Base-by-base conservation (phyloP, 495 filamentous ascomycete species). In the Echria macrotheca region DNA sequence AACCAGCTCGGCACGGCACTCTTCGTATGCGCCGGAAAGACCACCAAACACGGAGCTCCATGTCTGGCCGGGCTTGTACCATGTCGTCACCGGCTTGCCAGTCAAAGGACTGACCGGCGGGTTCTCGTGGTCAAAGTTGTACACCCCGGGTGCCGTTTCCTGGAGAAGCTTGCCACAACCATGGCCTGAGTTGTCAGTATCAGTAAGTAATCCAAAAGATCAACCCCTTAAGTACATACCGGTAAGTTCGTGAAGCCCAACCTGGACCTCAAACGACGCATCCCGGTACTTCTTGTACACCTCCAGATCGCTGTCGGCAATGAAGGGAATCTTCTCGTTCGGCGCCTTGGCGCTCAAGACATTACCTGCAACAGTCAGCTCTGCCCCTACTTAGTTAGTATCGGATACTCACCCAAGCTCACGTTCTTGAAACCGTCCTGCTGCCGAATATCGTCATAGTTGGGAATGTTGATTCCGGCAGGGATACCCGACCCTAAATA, bases 401-500 rank as follows among this genome's bases (percentile, higher is more conserved):
- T 12, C 3, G 11, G 2, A 4, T 17, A 54, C 53, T 1, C 38
- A 61, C 60, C 62, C 44, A 66, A 50, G 53, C 61, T 65, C 17
- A 98, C 93, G 51, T 98, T 98, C 73, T 98, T 98, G 80, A 98
- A 98, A n/a, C 93, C 93, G 33, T 91, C 75, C 12, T 81, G 85
- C 59, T 96, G 91, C 39, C 93, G 78, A 51, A 96, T 93, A 53
- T 95, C 89, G 56, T 98, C 91, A 59, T 94, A 96, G 60, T 97
- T 96, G 4, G 91, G 91, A 33, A 81, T 78, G 37, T 80, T 80
- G 56, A 80, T 85, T 18, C 88, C 88, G 22, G 85, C 86, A 5
- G 89, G 88, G 39, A 96, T 89, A 2, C 88, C 89, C 11, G 85
- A 88, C 8, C 87, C 59, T 63, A 38, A 18, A 4, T 17, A 0